Base-by-base conservation (phyloP, 2,329 filamentous ascomycete species). In the Aspergillus sp. region DNA sequence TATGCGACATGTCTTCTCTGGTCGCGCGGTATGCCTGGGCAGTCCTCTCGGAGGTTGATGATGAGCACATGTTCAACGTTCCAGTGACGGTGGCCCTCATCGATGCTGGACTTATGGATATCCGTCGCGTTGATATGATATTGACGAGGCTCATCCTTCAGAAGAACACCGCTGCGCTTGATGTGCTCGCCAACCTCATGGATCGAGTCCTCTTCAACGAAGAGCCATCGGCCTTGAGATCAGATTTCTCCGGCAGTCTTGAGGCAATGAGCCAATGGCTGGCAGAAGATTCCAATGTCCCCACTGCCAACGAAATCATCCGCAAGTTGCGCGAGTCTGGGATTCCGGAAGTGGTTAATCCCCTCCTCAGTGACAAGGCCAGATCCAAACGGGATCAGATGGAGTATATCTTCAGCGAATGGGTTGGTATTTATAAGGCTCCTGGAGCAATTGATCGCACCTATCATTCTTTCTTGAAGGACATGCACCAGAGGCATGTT, bases 401-500 rank as follows among this genome's bases (percentile, higher is more conserved):
- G 73, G 91, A 95, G 62, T 97, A 99, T 67, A 82, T 97, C 17
- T 97, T 99, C 65, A 91, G 93, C 41, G 94, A 99, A 74, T 99
- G 94, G 94, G 83, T 93, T 23, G 86, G 88, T 54, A 81, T 97
- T 6, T 88, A 82, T 74, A 88, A 88, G 70, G 89, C 91, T 62
- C 82, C 85, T n/a, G 85, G 87, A 60, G 84, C 87, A 3, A 86
- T 87, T 3, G 88, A 91, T 56, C 88, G 88, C 65, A 83, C 87
- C 0, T 79, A 86, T 49, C 76, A 82, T 5, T 83, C 89, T 1
- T 97, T 97, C 71, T 83, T 97, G 43, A 85, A 88, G 63, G 93
- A 97, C 70, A 78, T 97, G 65, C 88, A 93, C 63, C 81, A 86
- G 52, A 83, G 83, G 58, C 83, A 88, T 56, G 78, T 94, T 16